Conservation (phyloP, 352 stramenopile species). For the Halophytophthora polymorphica region DNA sequence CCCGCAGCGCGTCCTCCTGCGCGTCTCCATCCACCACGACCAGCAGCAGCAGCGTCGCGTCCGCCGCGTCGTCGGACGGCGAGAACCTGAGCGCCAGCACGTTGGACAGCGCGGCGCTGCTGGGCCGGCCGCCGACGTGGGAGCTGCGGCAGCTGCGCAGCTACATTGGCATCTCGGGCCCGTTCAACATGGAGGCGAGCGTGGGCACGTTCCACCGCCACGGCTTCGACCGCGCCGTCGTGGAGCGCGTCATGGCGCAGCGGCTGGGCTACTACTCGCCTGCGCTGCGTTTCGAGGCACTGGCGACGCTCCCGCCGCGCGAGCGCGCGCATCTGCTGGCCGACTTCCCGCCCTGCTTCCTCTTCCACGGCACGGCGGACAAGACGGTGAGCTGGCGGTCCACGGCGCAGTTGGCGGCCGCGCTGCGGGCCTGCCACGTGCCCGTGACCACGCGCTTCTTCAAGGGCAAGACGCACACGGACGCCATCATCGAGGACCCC, state of each 20-base stretch:
- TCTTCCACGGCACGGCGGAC: slow-evolving; percentile 72
- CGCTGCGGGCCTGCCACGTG: slow-evolving; percentile 41
- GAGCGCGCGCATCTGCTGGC: slow-evolving; percentile 21
- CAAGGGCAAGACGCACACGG: slow-evolving; percentile 85
- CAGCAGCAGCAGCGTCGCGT: slow-evolving; percentile 17
- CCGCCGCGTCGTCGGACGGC: slow-evolving; percentile 33
- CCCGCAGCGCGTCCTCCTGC: slow-evolving; percentile 2
- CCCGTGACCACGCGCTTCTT: slow-evolving; percentile 69
- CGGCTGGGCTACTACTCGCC: slow-evolving; percentile 57
- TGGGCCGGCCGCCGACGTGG: slow-evolving; percentile 50
- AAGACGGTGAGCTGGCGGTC: slow-evolving; percentile 58
- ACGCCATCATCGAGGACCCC: slow-evolving; percentile 90
- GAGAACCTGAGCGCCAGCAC: too few relatives aligned
- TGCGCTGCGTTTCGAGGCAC: slow-evolving; percentile 37
- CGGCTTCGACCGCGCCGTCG: slow-evolving; percentile 73
- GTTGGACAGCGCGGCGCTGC: slow-evolving; percentile 25
- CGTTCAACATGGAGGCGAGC: slow-evolving; percentile 83
- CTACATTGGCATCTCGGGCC: slow-evolving; percentile 85
- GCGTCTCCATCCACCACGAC: slow-evolving; percentile 8
- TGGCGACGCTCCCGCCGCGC: slow-evolving; percentile 31
- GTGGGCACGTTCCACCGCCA: slow-evolving; percentile 77
- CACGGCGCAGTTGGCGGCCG: slow-evolving; percentile 46
- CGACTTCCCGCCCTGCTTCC: slow-evolving; percentile 50
- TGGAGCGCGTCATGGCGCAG: slow-evolving; percentile 83
- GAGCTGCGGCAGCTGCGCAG: slow-evolving; percentile 61